Evolutionary conservation across 164 flowering plant genomes (phyloP).

Genomic region (Brasenia schreberi): DNA sequence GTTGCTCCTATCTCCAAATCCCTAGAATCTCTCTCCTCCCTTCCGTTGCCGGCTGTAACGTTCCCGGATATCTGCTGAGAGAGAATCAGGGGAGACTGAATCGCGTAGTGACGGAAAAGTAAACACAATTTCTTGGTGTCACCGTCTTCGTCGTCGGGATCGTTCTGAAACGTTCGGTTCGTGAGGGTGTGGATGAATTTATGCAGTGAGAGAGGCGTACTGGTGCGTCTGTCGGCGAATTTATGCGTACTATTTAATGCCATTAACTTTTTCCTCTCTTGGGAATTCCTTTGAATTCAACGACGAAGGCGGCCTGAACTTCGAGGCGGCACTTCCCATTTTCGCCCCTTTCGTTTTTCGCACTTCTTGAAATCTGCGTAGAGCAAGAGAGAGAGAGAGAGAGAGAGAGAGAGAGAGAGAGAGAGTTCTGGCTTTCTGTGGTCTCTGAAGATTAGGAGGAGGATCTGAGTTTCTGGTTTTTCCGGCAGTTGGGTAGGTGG

Average conservation of each 20-base stretch:
- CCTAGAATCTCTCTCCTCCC: not conserved
- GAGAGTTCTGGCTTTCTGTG: not conserved
- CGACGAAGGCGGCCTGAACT: not conserved
- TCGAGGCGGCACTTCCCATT: not conserved
- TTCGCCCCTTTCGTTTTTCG: not conserved
- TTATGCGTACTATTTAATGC: not conserved
- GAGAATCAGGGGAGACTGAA: not conserved
- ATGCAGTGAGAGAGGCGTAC: not conserved
- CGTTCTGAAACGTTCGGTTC: not conserved
- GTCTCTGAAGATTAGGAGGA: not conserved
- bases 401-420: not conserved
- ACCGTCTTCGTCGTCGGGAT: not conserved
- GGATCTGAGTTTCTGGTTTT: not conserved
- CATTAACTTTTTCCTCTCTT: not conserved
- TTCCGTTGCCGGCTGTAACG: not conserved
- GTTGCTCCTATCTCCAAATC: not conserved
- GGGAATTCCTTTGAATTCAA: not conserved
- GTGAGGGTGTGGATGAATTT: not conserved
- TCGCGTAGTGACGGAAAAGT: not conserved
- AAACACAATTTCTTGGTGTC: not conserved
- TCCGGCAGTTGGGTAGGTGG: not conserved
- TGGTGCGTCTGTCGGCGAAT: not conserved
- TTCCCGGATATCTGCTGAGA: not conserved
- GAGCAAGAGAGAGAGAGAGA: not conserved
- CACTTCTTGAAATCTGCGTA: not conserved